A percentile compares a stretch with the other conserved stretches of the same genome.
Evolutionary conservation across 2,329 filamentous ascomycete genomes (phyloP).

Genomic region (Hypoxylon sp.): DNA sequence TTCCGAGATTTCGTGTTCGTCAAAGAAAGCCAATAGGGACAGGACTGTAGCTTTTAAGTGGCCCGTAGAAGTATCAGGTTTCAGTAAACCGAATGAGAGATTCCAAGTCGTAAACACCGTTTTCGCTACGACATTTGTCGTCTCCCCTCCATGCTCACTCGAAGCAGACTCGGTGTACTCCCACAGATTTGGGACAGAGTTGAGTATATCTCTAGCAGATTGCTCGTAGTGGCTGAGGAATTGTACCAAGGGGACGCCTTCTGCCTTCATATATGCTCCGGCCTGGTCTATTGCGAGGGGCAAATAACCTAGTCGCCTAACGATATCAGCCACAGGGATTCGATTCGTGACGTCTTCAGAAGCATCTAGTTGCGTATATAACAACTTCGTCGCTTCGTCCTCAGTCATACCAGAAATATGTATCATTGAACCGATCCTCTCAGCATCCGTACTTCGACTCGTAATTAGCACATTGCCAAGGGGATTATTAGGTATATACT

Average conservation of each 20-base stretch:
- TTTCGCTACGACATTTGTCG: conserved; percentile 9
- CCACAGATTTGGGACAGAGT: conserved; percentile 25
- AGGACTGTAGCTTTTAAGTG: conserved; percentile 17
- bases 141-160: neutral
- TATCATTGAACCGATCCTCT: conserved; percentile 18
- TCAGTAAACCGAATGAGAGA: conserved; percentile 23
- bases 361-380: conserved; percentile 16
- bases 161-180: conserved; percentile 23
- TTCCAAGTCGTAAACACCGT: conserved; percentile 32
- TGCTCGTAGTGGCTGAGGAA: conserved; percentile 22
- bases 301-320: conserved; percentile 17
- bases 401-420: conserved; percentile 21
- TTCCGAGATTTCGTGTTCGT: conserved; percentile 24
- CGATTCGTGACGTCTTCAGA: conserved; percentile 2
- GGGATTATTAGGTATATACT: conserved; percentile 20
- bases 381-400: conserved; percentile 11
- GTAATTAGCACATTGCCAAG: conserved; percentile 25
- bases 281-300: conserved; percentile 32
- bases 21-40: conserved; percentile 26
- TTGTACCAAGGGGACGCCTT: conserved; percentile 8
- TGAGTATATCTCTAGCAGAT: conserved; percentile 21
- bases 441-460: conserved; percentile 15
- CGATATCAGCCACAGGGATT: conserved; percentile 9
- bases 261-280: conserved; percentile 26
- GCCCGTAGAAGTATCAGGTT: conserved; percentile 8